Base-by-base conservation (phyloP, 2,329 filamentous ascomycete genomes). In the Pezicula neosporulosa region DNA sequence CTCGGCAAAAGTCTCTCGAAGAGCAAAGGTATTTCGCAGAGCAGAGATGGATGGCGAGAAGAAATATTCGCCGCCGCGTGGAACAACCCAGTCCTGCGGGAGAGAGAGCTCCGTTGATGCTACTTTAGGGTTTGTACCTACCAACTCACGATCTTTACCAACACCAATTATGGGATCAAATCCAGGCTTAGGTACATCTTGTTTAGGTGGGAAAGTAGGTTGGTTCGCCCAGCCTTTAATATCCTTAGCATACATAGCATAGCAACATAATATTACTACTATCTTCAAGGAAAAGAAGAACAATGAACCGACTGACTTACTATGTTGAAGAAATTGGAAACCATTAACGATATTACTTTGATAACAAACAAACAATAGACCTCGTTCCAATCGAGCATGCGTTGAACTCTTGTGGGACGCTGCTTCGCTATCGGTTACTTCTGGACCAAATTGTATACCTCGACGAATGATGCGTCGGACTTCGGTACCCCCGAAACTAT, bases 51-150 rank as follows among this genome's bases (percentile, higher is more conserved):
- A 73, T 6, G 73, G 73, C 21, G 70, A 66, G 57, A 76, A 75
- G 63, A 75, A 74, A 49, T 76, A 76, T 51, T 75, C 73, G 4
- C 73, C 73, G 13, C 73, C 73, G 27, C 61, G 66, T 0, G 69
- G 64, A 33, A 72, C 58, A 3, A 75, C 72, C 68, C 73, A 75
- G 47, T 60, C 60, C 24, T 52, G 24, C 24, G 24, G 24, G 5
- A 24, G 24, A 24, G 24, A 24, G 24, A 24, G 24, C 24, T 24
- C 24, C 6, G 24, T 24, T 24, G 24, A 4, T 24, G 24, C 24
- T 24, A 24, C 24, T 24, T 24, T 24, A 1, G 24, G 24, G 7
- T 24, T 24, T 24, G 24, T 24, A 24, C 24, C 24, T 24, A 24
- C 6, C 24, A 24, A 24, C 24, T 24, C 24, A 4, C 24, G 24